phyloP scores from a whole-genome alignment of 2,329 filamentous ascomycete genomes.

The Scopulariopsis brevicaulis region DNA sequence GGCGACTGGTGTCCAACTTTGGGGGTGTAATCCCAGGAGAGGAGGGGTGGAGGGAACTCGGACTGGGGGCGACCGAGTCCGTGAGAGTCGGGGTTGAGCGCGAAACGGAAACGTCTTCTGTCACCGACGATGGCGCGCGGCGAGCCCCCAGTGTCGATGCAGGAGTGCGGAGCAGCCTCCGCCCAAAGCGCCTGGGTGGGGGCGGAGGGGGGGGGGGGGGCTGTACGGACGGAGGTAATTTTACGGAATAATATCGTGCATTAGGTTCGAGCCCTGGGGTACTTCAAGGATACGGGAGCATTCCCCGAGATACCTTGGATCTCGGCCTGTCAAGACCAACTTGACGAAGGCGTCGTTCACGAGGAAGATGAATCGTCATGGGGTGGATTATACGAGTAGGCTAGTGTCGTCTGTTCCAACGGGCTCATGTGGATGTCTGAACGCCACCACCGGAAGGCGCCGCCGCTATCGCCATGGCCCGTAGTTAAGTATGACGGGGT shows the following conservation, averaged over 20 bases:
- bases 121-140: background rate
- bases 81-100: background rate
- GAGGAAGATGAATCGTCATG: too few species aligned
- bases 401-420: too few species aligned
- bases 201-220: background rate
- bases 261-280: background rate
- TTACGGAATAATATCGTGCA: background rate
- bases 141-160: background rate
- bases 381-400: too few species aligned
- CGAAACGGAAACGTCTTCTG: conserved; percentile 3
- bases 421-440: too few species aligned
- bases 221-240: background rate
- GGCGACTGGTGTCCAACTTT: background rate
- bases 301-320: background rate
- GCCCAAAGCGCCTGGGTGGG: background rate
- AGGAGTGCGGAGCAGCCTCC: background rate
- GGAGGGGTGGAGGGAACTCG: background rate
- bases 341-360: background rate
- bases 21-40: background rate
- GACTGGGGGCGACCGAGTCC: background rate
- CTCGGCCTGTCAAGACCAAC: background rate
- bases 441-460: too few species aligned
- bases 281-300: background rate
- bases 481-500: too few species aligned
- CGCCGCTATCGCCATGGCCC: too few species aligned